Evolutionary conservation across 2,329 filamentous ascomycete species (phyloP), one percentile per base, ranked within the genome.

Genomic region (Fusarium chaquense): DNA sequence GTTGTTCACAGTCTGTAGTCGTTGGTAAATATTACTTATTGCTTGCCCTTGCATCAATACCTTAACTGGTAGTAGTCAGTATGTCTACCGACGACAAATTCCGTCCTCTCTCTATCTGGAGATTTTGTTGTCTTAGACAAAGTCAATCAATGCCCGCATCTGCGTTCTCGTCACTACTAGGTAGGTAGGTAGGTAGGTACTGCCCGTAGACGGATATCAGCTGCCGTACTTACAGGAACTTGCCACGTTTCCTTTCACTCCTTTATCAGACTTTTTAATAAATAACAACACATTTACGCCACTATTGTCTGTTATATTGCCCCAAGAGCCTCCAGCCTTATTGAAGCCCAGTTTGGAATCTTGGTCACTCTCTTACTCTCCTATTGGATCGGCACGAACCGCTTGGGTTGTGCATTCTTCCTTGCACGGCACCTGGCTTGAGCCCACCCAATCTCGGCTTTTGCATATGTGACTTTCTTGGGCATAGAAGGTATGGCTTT

Each of bases 361-460:
- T 41, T 22, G 20, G 36, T 44, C 18, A 32, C 16, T n/a, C 49
- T 24, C 18, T 30, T 30, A 5, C 26, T 24, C 16, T 40, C 60
- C 52, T 45, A 58, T 69, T 62, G 52, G 55, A 69, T 65, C 44
- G 20, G 12, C 35, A 33, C 49, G 26, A 59, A 46, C 16, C 33
- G 58, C 38, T 36, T 35, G 49, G 13, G 50, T 55, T 60, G 53
- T 36, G 41, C 54, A 60, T 60, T 35, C 3, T 50, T 64, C 52
- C 50, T 56, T 55, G 52, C 56, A 67, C 54, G 44, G 45, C 53
- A 15, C 33, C 35, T 30, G 43, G 50, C 38, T 50, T 32, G 33
- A 24, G 20, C 40, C 51, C 20, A 32, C 46, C 36, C 32, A 47
- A 28, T 36, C 32, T n/a, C 35, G 30, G 49, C 53, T 58, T 35